Conservation (phyloP, 1,284 basidiomycete species). For the Cystobasidium slooffiae region DNA sequence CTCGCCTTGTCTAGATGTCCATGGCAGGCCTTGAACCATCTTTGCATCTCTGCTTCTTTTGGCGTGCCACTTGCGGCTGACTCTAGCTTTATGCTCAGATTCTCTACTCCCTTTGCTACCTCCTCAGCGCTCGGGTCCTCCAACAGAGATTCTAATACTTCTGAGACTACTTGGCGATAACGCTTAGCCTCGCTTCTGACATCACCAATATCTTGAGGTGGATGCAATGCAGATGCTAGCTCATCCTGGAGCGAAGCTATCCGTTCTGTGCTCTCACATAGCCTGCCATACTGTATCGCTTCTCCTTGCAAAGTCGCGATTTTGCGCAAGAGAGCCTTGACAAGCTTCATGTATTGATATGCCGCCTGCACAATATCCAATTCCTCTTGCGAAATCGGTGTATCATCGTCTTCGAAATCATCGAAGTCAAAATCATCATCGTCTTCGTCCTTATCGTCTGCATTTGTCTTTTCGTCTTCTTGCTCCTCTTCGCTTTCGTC, state of each 20-base stretch:
- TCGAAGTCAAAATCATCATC: conserved; percentile 19
- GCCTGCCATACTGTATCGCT: background rate
- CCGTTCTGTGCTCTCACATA: background rate
- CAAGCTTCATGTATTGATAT: conserved; percentile 33
- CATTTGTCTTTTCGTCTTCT: background rate
- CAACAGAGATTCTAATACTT: background rate
- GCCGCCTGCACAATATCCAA: conserved; percentile 10
- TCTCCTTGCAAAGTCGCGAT: background rate
- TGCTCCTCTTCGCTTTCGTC: conserved; percentile 16
- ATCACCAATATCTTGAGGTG: conserved; percentile 13
- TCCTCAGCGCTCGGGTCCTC: background rate
- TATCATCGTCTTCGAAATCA: conserved; percentile 40
- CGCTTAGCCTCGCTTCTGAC: background rate
- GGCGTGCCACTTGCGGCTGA: background rate
- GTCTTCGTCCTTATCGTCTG: background rate
- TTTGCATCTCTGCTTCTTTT: background rate
- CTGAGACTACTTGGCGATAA: background rate
- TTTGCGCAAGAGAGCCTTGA: conserved; percentile 28
- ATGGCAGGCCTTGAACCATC: background rate
- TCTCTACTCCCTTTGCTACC: background rate
- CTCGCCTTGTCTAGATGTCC: background rate
- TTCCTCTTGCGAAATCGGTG: conserved; percentile 22
- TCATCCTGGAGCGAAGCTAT: conserved; percentile 33
- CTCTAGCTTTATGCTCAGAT: background rate
- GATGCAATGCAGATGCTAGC: conserved; percentile 20